Percentiles rank a stretch among this genome's conserved stretches.
Evolutionary conservation across 2,329 filamentous ascomycete species (phyloP).

Genomic region (Fusarium begoniae): DNA sequence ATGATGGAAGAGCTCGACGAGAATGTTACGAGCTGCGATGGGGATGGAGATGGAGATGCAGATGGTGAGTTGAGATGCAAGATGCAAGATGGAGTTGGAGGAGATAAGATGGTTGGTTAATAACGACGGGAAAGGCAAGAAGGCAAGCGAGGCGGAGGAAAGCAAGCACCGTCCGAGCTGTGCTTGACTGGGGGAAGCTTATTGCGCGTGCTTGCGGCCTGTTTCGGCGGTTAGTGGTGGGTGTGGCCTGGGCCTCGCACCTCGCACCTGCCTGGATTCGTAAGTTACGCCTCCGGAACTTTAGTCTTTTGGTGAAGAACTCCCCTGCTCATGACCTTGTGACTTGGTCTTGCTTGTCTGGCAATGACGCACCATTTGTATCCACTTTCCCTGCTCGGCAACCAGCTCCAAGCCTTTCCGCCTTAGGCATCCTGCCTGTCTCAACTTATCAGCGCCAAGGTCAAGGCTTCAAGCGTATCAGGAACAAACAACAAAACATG

Average conservation of each 20-base stretch:
- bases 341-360: conserved; percentile 26
- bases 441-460: conserved; percentile 22
- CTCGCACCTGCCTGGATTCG: conserved; percentile 37
- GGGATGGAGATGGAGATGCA: conserved; percentile 8
- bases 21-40: conserved; percentile 13
- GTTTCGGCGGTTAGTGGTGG: conserved; percentile 32
- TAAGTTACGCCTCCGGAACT: conserved; percentile 30
- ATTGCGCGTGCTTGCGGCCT: conserved; percentile 42
- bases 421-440: conserved; percentile 41
- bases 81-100: conserved; percentile 34
- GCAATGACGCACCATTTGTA: conserved; percentile 43
- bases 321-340: conserved; percentile 38
- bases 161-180: conserved; percentile 23
- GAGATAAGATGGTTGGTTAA: conserved; percentile 40
- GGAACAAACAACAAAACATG: conserved; percentile 27
- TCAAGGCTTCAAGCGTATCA: conserved; percentile 19
- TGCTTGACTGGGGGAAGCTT: conserved; percentile 21
- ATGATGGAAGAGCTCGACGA: conserved; percentile 11
- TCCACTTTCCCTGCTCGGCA: conserved; percentile 42
- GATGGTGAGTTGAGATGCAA: conserved; percentile 21
- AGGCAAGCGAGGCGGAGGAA: conserved; percentile 35
- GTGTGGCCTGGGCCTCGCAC: conserved; percentile 20
- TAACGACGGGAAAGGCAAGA: background rate
- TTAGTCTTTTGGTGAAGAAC: conserved; percentile 8
- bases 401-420: conserved; percentile 39